Conservation (phyloP, 2,329 filamentous ascomycete species). For the Cladosporium colombiae region DNA sequence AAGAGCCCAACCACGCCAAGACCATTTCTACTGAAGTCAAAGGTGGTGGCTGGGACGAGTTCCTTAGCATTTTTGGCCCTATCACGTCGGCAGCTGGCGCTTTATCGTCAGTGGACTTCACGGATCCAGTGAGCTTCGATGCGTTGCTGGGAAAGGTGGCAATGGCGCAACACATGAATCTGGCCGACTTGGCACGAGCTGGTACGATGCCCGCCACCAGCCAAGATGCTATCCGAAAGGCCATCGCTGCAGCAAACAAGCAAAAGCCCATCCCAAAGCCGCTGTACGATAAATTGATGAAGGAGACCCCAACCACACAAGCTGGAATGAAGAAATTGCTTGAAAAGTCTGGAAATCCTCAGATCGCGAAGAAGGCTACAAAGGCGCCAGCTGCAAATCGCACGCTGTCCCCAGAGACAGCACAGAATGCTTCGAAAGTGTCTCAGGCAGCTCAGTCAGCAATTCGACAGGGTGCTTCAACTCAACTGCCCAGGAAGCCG, state of each 20-base stretch:
- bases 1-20: conserved; percentile 43
- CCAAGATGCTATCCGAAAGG: conserved; percentile 35
- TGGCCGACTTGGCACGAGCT: conserved; percentile 28
- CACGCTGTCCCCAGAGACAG: conserved; percentile 27
- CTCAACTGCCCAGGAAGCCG: conserved; percentile 23
- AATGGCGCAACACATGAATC: conserved; percentile 35
- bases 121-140: conserved; percentile 39
- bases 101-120: conserved; percentile 47
- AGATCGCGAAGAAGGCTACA: conserved; percentile 30
- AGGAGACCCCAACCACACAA: conserved; percentile 33
- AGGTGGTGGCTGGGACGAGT: conserved; percentile 53
- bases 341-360: conserved; percentile 28
- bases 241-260: conserved; percentile 35
- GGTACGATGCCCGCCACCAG: conserved; percentile 26
- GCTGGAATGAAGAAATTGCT: conserved; percentile 32
- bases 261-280: conserved; percentile 32
- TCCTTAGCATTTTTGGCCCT: conserved; percentile 53
- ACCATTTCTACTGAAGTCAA: conserved; percentile 53
- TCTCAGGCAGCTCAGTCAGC: conserved; percentile 25
- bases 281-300: conserved; percentile 33
- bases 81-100: conserved; percentile 54
- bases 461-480: conserved; percentile 20
- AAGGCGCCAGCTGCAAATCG: conserved; percentile 29
- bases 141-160: conserved; percentile 37
- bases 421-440: conserved; percentile 28